Percentiles rank a stretch among this genome's conserved stretches.
phyloP scores from a whole-genome alignment of 768 basidiomycete species.

The Russula emetica region DNA sequence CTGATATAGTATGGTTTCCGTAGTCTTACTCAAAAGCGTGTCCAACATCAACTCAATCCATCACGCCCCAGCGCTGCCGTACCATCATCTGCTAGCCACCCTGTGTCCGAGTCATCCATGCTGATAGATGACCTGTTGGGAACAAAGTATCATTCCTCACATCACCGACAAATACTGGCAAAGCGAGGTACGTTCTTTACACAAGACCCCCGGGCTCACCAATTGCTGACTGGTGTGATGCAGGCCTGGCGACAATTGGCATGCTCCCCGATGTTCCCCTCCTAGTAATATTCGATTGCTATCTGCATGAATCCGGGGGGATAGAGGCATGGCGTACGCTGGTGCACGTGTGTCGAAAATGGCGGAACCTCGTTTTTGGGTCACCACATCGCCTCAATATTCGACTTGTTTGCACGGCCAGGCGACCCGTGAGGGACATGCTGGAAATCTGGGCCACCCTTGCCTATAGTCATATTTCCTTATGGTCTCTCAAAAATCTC shows the following conservation, averaged over 20 bases:
- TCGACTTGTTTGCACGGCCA: neutral
- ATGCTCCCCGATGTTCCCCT: neutral
- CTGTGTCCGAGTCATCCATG: no score
- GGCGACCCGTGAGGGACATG: neutral
- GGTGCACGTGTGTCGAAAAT: neutral
- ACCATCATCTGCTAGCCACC: no score
- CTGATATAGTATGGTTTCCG: no score
- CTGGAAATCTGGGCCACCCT: neutral
- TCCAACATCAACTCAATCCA: no score
- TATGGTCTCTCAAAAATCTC: neutral
- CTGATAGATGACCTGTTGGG: no score
- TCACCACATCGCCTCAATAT: neutral
- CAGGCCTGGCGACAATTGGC: neutral
- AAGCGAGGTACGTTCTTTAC: neutral
- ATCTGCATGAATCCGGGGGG: no score
- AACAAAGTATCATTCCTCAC: no score
- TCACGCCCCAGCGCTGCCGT: no score
- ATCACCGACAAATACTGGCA: no score
- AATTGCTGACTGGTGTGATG: neutral
- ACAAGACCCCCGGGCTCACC: neutral
- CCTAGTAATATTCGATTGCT: conserved; percentile 6
- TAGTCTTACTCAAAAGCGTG: no score
- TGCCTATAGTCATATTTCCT: neutral
- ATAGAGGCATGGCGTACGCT: neutral
- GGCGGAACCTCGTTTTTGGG: neutral